Evolutionary conservation across 148 eudicot genomes (phyloP).

Genomic region (Vaccinium macrocarpon): DNA sequence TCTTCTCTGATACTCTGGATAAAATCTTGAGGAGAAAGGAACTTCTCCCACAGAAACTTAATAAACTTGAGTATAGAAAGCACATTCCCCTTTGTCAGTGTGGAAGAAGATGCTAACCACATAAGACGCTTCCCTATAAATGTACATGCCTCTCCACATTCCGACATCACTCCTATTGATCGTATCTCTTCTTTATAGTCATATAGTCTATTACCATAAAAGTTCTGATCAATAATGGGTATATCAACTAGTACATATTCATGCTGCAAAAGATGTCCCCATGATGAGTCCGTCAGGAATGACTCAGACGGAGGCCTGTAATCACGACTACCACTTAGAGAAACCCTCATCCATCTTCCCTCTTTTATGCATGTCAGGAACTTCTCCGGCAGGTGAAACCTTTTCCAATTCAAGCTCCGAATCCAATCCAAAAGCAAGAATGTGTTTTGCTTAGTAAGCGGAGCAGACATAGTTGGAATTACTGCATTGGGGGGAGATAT

Average conservation of each 20-base stretch:
- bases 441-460: conserved; percentile 41
- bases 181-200: conserved; percentile 49
- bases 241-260: conserved; percentile 53
- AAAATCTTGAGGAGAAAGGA: conserved; percentile 37
- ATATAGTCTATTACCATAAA: conserved; percentile 44
- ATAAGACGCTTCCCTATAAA: conserved; percentile 53
- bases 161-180: conserved; percentile 55
- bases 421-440: conserved; percentile 63
- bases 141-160: conserved; percentile 40
- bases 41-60: conserved; percentile 33
- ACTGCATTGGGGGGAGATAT: conserved; percentile 51
- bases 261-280: conserved; percentile 44
- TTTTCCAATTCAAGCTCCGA: conserved; percentile 20
- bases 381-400: conserved; percentile 26
- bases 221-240: conserved; percentile 46
- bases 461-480: conserved; percentile 40
- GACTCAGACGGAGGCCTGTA: conserved; percentile 54
- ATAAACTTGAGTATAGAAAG: conserved; percentile 49
- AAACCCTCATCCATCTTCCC: conserved; percentile 57
- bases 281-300: conserved; percentile 39
- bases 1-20: conserved; percentile 34
- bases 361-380: conserved; percentile 42
- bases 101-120: conserved; percentile 32
- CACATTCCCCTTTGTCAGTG: conserved; percentile 44
- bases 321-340: conserved; percentile 35